A percentile compares a stretch with the other conserved stretches of the same genome.
phyloP scores from a whole-genome alignment of 805 yeast genomes.

The Tetrapisispora taiwanensis region DNA sequence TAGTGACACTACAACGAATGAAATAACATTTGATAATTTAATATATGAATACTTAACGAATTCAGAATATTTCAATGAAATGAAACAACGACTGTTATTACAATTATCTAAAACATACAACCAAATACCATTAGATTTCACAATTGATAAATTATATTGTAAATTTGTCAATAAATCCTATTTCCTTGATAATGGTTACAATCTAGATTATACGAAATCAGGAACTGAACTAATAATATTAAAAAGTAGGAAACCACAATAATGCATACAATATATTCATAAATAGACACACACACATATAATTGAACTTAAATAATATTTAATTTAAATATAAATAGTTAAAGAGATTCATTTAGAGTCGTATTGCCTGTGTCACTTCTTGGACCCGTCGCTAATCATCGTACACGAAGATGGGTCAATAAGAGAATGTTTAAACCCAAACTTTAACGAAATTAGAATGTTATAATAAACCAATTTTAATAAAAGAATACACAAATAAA shows the following conservation, averaged over 20 bases:
- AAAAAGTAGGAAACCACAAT: background rate
- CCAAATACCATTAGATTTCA: background rate
- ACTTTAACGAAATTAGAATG: no score
- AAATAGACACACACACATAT: no score
- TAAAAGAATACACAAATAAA: background rate
- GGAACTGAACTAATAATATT: background rate
- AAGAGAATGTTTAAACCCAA: no score
- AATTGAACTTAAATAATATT: no score
- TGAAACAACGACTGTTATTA: conserved; percentile 6
- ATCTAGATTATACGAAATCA: background rate
- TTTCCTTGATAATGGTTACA: background rate
- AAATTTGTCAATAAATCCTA: background rate
- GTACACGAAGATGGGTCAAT: no score
- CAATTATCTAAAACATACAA: background rate
- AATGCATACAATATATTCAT: no score
- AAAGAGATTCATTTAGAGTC: no score
- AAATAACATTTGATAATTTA: background rate
- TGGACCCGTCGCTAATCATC: no score
- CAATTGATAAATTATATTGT: background rate
- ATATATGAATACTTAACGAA: conserved; percentile 7
- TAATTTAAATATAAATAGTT: no score
- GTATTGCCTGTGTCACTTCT: no score
- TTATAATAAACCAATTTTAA: background rate
- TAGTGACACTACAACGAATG: no score
- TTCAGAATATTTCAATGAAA: conserved; percentile 10